Conservation (phyloP, 2,329 filamentous ascomycete species). For the Aspergillus pseudoglaucus region DNA sequence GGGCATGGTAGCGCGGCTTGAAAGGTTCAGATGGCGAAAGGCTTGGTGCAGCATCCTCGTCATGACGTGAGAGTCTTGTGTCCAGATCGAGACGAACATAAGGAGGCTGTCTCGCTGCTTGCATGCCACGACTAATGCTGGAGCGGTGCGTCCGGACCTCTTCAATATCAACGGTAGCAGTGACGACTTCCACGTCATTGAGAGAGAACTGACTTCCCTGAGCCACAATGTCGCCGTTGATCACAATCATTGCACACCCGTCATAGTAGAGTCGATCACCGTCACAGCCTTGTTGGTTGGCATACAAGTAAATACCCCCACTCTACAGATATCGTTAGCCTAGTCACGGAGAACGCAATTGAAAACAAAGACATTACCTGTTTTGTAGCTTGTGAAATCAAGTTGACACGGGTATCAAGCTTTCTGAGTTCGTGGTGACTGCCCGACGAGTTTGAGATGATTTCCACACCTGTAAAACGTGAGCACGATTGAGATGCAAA, state of each 20-base stretch:
- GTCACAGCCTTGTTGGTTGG: conserved; percentile 56
- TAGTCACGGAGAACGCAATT: neutral
- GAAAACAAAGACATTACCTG: conserved; percentile 10
- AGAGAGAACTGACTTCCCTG: conserved; percentile 62
- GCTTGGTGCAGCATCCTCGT: conserved; percentile 39
- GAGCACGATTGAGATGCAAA: conserved; percentile 24
- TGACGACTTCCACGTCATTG: conserved; percentile 59
- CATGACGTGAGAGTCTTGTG: conserved; percentile 25
- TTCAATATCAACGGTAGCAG: conserved; percentile 63
- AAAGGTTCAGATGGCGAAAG: conserved; percentile 42
- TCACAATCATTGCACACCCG: conserved; percentile 57
- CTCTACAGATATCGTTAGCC: conserved; percentile 23
- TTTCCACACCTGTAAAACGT: conserved; percentile 56
- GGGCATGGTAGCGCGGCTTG: conserved; percentile 50
- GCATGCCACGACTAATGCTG: conserved; percentile 25
- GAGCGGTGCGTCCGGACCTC: conserved; percentile 42
- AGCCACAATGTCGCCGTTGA: conserved; percentile 57
- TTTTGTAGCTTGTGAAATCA: conserved; percentile 60
- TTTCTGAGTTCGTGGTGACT: conserved; percentile 64
- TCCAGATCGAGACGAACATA: conserved; percentile 34
- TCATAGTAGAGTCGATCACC: conserved; percentile 59
- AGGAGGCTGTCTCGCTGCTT: conserved; percentile 25
- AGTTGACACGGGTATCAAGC: conserved; percentile 54
- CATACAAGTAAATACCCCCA: conserved; percentile 51
- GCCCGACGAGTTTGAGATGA: conserved; percentile 64